A percentile compares a stretch with the other conserved stretches of the same genome.
Conservation (phyloP, 768 basidiomycete species). For the Boletus rubropictus region DNA sequence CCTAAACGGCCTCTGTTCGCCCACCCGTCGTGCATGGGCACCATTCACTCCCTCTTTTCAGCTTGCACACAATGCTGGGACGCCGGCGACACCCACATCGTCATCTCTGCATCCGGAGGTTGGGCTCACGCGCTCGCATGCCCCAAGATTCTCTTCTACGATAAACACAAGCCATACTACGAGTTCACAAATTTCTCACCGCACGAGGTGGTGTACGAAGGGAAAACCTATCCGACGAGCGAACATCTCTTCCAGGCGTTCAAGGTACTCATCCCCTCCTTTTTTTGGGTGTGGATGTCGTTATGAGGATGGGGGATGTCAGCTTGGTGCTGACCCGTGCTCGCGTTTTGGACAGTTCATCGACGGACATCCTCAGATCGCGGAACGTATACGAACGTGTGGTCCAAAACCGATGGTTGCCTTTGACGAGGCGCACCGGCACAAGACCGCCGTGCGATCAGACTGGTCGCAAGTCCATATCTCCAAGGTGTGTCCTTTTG, state of each 20-base stretch:
- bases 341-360: conserved; percentile 43
- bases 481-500: conserved; percentile 39
- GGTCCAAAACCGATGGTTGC: conserved; percentile 56
- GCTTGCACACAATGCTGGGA: conserved; percentile 23
- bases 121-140: conserved; percentile 24
- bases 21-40: conserved; percentile 14
- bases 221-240: conserved; percentile 64
- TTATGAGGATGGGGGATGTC: background rate
- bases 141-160: conserved; percentile 50
- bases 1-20: background rate
- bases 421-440: conserved; percentile 63
- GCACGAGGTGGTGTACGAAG: conserved; percentile 59
- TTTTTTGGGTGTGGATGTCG: background rate
- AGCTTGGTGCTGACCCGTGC: conserved; percentile 2
- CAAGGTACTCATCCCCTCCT: conserved; percentile 40
- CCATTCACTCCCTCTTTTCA: conserved; percentile 13
- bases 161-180: conserved; percentile 59
- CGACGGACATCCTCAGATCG: conserved; percentile 52
- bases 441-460: conserved; percentile 52
- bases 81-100: conserved; percentile 26
- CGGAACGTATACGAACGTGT: conserved; percentile 64
- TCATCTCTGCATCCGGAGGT: conserved; percentile 21
- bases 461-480: conserved; percentile 70
- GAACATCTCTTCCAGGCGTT: conserved; percentile 77
- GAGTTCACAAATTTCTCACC: conserved; percentile 72